phyloP scores from a whole-genome alignment of 352 stramenopile genomes.

The Phytophthora brassicae region DNA sequence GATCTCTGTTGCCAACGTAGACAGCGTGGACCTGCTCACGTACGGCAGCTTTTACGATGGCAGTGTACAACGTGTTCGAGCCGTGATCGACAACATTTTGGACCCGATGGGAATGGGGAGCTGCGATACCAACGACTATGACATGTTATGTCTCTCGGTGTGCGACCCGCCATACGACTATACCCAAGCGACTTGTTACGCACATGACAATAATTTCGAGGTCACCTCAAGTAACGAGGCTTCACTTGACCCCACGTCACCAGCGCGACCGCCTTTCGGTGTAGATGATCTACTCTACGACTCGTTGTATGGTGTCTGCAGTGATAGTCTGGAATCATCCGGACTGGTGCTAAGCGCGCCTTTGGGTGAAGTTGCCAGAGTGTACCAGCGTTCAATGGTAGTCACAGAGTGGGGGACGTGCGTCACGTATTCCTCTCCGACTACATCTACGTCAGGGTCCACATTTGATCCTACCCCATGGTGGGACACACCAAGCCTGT shows the following conservation, averaged over 20 bases:
- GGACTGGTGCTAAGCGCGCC: constrained; percentile 16
- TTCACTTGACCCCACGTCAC: constrained; percentile 23
- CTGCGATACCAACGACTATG: constrained; percentile 1
- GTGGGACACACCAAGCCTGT: constrained; percentile 8
- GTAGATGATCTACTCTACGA: constrained; percentile 34
- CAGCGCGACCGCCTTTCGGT: constrained; percentile 26
- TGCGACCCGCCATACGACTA: neutral
- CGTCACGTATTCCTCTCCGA: constrained; percentile 13
- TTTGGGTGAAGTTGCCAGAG: constrained; percentile 17
- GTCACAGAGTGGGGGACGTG: constrained; percentile 15
- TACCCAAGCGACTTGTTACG: constrained; percentile 8
- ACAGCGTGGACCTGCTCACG: constrained; percentile 15
- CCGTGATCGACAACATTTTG: constrained; percentile 32
- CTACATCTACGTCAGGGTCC: neutral
- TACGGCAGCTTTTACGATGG: constrained; percentile 15
- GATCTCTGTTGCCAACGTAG: constrained; percentile 33
- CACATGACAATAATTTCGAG: constrained; percentile 9
- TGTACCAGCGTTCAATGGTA: constrained; percentile 14
- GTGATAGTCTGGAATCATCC: constrained; percentile 2
- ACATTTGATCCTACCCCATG: neutral
- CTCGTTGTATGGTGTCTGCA: constrained; percentile 24
- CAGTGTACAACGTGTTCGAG: constrained; percentile 18
- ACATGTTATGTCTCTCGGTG: neutral
- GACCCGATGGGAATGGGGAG: constrained; percentile 34
- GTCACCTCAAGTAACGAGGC: neutral